Base-by-base conservation (phyloP, 169 alveolate genomes). In the Eimeria maxima region DNA sequence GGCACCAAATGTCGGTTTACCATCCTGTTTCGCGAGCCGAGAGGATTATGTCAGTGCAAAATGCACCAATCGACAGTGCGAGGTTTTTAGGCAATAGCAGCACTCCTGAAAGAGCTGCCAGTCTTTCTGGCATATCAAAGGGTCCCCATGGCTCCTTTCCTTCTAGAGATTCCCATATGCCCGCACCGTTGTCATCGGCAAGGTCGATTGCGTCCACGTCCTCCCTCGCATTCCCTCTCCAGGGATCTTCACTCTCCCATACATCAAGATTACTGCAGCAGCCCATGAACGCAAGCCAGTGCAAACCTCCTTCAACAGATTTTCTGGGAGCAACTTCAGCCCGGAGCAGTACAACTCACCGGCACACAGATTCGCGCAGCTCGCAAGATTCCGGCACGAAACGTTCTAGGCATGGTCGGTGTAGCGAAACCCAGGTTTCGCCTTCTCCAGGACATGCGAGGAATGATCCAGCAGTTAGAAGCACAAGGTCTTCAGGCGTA, bases 11-110 rank as follows among this genome's bases (percentile, higher is more conserved):
- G 60, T 60, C 93, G 7, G 81, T 33, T 2, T 38, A 63, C 67
- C 93, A 87, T 87, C 93, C 93, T 13, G 93, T 87, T 71, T 87
- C 93, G n/a, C 81, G 93, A 5, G 93, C 93, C 16, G 93, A 87
- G 44, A 57, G 81, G 44, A 63, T 47, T 6, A 38, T 63, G 33
- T 18, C 93, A 22, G 14, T 42, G 83, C 93, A 27, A 67, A 80
- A 87, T 65, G 73, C 93, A 13, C 93, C 67, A 0, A 57, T 87
- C 29, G 93, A 87, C 81, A 87, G 93, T n/a, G 93, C 78, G 27
- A 80, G 93, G 60, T 57, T 57, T 33, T 65, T 87, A 16, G 93
- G 93, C 44, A 47, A 67, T 63, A 87, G 83, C 50, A 44, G 65
- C 83, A 87, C 27, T 45, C 22, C 33, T 47, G 93, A 63, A 53